phyloP scores from a whole-genome alignment of 2,329 filamentous ascomycete genomes.

The Graphilbum sp. region DNA sequence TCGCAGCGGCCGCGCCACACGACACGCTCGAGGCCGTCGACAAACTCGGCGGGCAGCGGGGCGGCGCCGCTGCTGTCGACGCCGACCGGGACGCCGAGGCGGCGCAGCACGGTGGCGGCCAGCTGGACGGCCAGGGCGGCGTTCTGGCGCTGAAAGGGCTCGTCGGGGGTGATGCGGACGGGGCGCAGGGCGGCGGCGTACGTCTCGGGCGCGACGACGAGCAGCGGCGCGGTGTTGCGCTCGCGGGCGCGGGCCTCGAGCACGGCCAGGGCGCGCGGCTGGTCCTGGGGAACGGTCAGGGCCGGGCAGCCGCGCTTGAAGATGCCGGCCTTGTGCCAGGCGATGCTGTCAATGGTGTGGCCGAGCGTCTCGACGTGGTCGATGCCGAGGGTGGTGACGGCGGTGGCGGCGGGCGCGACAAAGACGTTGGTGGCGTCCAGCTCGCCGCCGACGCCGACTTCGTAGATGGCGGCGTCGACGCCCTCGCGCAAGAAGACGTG shows the following conservation, averaged over 20 bases:
- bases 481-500: constrained; percentile 49
- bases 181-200: constrained; percentile 3
- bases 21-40: constrained; percentile 48
- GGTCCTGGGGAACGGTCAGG: constrained; percentile 35
- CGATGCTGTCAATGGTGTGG: constrained; percentile 45
- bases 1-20: constrained; percentile 67
- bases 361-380: constrained; percentile 51
- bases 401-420: constrained; percentile 36
- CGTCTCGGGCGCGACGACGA: constrained; percentile 8
- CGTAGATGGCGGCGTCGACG: constrained; percentile 46
- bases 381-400: constrained; percentile 49
- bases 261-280: constrained; percentile 29
- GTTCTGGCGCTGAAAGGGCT: constrained; percentile 10
- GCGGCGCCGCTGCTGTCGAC: constrained; percentile 5
- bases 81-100: constrained; percentile 30
- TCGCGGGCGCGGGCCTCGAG: constrained; percentile 34
- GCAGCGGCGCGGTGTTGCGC: constrained; percentile 18
- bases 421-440: constrained; percentile 54
- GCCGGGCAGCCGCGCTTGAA: constrained; percentile 43
- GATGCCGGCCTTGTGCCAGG: constrained; percentile 60
- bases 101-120: constrained; percentile 23
- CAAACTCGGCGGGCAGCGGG: constrained; percentile 36
- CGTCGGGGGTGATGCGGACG: constrained; percentile 8
- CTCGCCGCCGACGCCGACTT: constrained; percentile 52
- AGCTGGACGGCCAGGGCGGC: constrained; percentile 20